Conservation (phyloP, 2,329 filamentous ascomycete species). For the Exophiala sp. region DNA sequence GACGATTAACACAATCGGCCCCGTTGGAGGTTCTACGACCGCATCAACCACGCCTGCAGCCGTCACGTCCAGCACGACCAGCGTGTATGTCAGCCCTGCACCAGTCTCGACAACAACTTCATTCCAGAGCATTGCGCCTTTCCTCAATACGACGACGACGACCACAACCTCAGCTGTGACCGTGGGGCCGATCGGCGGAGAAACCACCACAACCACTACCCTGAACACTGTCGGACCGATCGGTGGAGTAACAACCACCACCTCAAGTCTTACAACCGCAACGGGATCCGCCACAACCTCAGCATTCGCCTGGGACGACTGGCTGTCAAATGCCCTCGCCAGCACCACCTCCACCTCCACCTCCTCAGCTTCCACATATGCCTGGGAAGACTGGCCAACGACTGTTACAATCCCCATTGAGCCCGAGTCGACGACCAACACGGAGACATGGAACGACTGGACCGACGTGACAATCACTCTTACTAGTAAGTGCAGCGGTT, state of each 20-base stretch:
- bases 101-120: background rate
- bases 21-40: background rate
- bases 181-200: background rate
- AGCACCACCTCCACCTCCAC: background rate
- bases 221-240: background rate
- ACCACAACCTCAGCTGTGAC: background rate
- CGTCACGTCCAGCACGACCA: background rate
- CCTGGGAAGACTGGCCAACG: background rate
- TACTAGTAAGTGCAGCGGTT: background rate
- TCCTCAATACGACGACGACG: conserved; percentile 1
- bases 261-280: background rate
- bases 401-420: background rate
- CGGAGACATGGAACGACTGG: conserved; percentile 8
- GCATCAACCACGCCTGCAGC: background rate
- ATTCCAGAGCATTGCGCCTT: background rate
- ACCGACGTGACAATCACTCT: conserved; percentile 8
- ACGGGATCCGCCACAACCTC: background rate
- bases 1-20: background rate
- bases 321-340: background rate
- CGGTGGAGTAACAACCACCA: background rate
- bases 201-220: background rate
- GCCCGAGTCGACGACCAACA: background rate
- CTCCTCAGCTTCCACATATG: background rate
- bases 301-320: conserved; percentile 1
- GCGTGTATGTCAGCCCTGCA: background rate